Evolutionary conservation across 2,329 filamentous ascomycete species (phyloP).

Genomic region (Epichloe typhina): DNA sequence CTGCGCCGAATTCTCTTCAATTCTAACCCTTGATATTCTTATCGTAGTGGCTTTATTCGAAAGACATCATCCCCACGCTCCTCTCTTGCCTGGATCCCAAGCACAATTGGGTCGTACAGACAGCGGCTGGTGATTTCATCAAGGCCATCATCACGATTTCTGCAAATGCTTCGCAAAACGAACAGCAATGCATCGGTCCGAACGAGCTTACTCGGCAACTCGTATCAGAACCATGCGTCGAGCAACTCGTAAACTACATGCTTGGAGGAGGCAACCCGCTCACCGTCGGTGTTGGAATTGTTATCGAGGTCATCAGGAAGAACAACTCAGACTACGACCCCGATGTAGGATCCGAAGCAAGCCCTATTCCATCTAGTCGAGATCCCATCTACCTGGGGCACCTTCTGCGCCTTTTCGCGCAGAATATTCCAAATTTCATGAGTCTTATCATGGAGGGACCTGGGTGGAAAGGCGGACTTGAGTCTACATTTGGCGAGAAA

Average conservation of each 20-base stretch:
- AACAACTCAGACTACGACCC: conserved; percentile 99
- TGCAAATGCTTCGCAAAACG: conserved; percentile 93
- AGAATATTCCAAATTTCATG: conserved; percentile 91
- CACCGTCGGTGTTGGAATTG: conserved; percentile 90
- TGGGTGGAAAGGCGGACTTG: conserved; percentile 59
- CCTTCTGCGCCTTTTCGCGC: conserved; percentile 75
- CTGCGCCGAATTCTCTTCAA: neutral
- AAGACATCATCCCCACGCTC: conserved; percentile 75
- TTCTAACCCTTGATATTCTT: conserved; percentile 1
- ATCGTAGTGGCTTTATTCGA: conserved; percentile 73
- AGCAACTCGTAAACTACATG: conserved; percentile 83
- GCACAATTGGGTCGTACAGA: conserved; percentile 81
- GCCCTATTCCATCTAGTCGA: conserved; percentile 64
- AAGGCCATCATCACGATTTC: conserved; percentile 99
- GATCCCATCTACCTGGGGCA: conserved; percentile 95
- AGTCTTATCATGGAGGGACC: conserved; percentile 68
- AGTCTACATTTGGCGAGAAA: conserved; percentile 77
- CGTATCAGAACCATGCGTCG: conserved; percentile 73
- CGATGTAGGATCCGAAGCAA: conserved; percentile 71
- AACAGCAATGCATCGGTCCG: conserved; percentile 96
- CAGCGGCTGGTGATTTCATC: conserved; percentile 90
- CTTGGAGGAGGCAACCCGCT: conserved; percentile 83
- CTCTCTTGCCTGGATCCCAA: conserved; percentile 78
- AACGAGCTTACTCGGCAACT: conserved; percentile 93
- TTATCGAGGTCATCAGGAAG: conserved; percentile 97